A percentile compares a stretch with the other conserved stretches of the same genome.
phyloP scores from a whole-genome alignment of 1,139 yeast genomes.

The Spathaspora sp. region DNA sequence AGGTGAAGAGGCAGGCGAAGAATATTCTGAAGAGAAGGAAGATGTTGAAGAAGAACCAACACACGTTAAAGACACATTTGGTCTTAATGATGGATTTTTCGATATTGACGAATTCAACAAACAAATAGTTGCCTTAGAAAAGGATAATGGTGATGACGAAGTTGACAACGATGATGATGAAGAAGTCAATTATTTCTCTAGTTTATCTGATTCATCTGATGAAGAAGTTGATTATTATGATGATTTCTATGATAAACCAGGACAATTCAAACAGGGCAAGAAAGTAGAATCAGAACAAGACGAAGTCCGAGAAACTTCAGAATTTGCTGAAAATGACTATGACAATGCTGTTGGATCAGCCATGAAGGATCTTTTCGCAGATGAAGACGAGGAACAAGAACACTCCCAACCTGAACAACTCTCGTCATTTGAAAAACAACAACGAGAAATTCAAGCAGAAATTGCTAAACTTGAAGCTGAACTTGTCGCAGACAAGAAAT shows the following conservation, averaged over 20 bases:
- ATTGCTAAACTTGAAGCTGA: slow-evolving; percentile 80
- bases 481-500: slow-evolving; percentile 84
- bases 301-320: slow-evolving; percentile 34
- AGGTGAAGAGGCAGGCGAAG: slow-evolving; percentile 12
- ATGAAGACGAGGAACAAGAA: slow-evolving; percentile 38
- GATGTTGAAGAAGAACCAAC: slow-evolving; percentile 17
- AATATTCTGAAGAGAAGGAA: slow-evolving; percentile 17
- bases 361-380: slow-evolving; percentile 61
- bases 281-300: slow-evolving; percentile 21
- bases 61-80: slow-evolving; percentile 51
- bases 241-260: slow-evolving; percentile 69
- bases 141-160: slow-evolving; percentile 36
- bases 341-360: slow-evolving; percentile 57
- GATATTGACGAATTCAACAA: slow-evolving; percentile 82
- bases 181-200: slow-evolving; percentile 61
- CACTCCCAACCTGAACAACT: slow-evolving; percentile 32
- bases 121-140: slow-evolving; percentile 74
- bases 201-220: slow-evolving; percentile 53
- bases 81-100: slow-evolving; percentile 82
- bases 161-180: slow-evolving; percentile 31
- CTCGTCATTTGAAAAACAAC: slow-evolving; percentile 85
- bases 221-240: slow-evolving; percentile 73
- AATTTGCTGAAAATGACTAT: slow-evolving; percentile 45
- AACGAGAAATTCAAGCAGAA: slow-evolving; percentile 70
- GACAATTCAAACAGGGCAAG: slow-evolving; percentile 18